A percentile compares a stretch with the other conserved stretches of the same genome.
These are phyloP conservation scores for Glebionis coronaria DNA, from an alignment of 129 eudicot genomes.

Conservation along the genomic window DNA sequence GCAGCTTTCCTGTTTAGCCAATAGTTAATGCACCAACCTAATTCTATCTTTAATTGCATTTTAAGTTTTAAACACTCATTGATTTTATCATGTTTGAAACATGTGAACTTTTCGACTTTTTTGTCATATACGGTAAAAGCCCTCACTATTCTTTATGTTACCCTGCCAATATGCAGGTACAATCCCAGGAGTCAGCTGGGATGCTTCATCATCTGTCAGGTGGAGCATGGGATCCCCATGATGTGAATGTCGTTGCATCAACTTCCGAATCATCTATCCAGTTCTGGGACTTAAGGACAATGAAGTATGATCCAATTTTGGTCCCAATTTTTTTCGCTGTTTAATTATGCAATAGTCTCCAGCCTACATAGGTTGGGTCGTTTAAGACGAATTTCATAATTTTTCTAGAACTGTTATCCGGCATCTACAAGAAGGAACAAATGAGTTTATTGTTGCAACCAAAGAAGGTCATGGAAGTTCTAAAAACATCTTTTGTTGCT, in stretches of 20 bases:
- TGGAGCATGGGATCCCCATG: slow-evolving; percentile 99
- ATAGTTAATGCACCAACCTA: not conserved
- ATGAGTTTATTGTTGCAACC: not conserved
- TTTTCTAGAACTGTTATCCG: slow-evolving; percentile 1
- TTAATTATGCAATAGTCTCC: not conserved
- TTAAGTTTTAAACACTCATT: not conserved
- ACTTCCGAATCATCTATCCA: slow-evolving; percentile 86
- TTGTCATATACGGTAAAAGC: not conserved
- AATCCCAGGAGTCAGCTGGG: slow-evolving; percentile 90
- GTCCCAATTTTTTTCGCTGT: slow-evolving; percentile 9
- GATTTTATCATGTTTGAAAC: not conserved
- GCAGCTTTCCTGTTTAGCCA: slow-evolving; percentile 4
- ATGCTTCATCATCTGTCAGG: slow-evolving; percentile 83
- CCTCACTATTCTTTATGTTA: no score
- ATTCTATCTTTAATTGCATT: not conserved
- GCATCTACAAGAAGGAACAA: not conserved
- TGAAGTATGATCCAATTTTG: slow-evolving; percentile 63
- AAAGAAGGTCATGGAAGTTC: not conserved
- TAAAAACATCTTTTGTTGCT: slow-evolving; percentile 10
- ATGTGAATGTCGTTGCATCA: slow-evolving; percentile 65
- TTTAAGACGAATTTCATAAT: not conserved
- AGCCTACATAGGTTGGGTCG: not conserved
- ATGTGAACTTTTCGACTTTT: no score
- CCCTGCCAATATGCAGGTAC: slow-evolving; percentile 50
- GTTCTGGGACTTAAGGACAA: slow-evolving; percentile 89